Base-by-base conservation (phyloP, 2,329 filamentous ascomycete species). In the Cladophialophora yegresii region DNA sequence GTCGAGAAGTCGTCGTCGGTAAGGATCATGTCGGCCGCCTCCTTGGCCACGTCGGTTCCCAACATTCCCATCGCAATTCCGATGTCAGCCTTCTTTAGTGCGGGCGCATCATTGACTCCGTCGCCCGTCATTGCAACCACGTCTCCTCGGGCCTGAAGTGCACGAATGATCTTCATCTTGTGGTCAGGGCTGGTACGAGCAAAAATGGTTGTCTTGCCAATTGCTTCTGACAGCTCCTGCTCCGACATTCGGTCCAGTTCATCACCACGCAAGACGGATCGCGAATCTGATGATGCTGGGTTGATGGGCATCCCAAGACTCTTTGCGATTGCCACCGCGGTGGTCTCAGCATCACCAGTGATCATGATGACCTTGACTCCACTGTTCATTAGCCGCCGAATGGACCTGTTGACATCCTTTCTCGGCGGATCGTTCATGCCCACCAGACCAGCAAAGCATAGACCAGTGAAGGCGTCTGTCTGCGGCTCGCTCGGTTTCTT, bases 71-170 rank as follows among this genome's bases (percentile, higher is more conserved):
- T 99, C 7, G 92, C 92, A 69, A 99, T 96, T 56, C 95, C 95
- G 77, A 99, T 98, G 73, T 99, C 95, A 5, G 95, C 95, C 79
- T 92, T 96, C 79, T 99, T 99, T 71, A 99, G 80, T 4, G 95
- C 95, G 3, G 95, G 95, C 1, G 95, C 95, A 79, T 99, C 95
- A 71, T 99, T 99, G 65, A 99, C 96, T 55, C 95, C 95, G 72
- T 99, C 95, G 6, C 95, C 95, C 12, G 95, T 99, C 95, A 99
- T 99, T 63, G 95, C 96, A 53, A 99, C 95, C 59, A 99, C 96
- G 76, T 98, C 93, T 32, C 93, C 93, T 43, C 93, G 89, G 62
- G 90, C 87, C 77, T 99, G 95, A 28, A 99, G 85, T 0, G 95
- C 95, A 61, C 86, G 84, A 67, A 99, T 90, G 73, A 99, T 99